Conservation (phyloP, 1,284 basidiomycete genomes). For the Microbotryum violaceum region DNA sequence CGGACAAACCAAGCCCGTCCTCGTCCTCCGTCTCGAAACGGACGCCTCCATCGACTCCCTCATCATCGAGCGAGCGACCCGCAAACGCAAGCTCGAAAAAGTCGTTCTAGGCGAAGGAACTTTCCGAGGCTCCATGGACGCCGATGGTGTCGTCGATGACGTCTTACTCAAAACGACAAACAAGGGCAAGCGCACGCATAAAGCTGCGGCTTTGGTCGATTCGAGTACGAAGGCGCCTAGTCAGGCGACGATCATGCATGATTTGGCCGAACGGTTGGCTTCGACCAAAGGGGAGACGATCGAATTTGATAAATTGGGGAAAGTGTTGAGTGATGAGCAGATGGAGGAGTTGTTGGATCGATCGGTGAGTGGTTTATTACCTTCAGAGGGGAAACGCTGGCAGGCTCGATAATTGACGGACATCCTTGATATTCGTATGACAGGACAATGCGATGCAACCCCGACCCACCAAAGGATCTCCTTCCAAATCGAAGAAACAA, state of each 20-base stretch:
- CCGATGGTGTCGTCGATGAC: too few species aligned
- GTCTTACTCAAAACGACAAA: too few species aligned
- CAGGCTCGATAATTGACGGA: background rate
- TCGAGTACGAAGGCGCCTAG: too few species aligned
- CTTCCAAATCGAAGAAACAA: background rate
- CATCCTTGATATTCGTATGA: too few species aligned
- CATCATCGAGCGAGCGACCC: conserved; percentile 21
- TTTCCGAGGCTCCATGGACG: too few species aligned
- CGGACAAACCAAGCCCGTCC: conserved; percentile 49
- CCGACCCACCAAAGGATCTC: background rate
- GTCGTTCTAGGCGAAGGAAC: conserved; percentile 25
- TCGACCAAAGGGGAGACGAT: background rate
- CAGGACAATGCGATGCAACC: background rate
- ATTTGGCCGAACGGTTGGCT: background rate
- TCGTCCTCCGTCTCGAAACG: conserved; percentile 29
- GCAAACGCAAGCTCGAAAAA: conserved; percentile 28
- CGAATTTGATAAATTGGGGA: background rate
- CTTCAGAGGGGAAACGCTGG: background rate
- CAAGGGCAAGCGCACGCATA: too few species aligned
- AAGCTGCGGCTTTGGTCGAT: too few species aligned
- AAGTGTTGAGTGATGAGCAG: background rate
- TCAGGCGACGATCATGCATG: background rate
- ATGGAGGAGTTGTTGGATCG: conserved; percentile 1
- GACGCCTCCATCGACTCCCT: conserved; percentile 22
- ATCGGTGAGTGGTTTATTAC: background rate